Conservation (phyloP, 371 early-diverging fungal species). For the Rhizopus stolonifer region DNA sequence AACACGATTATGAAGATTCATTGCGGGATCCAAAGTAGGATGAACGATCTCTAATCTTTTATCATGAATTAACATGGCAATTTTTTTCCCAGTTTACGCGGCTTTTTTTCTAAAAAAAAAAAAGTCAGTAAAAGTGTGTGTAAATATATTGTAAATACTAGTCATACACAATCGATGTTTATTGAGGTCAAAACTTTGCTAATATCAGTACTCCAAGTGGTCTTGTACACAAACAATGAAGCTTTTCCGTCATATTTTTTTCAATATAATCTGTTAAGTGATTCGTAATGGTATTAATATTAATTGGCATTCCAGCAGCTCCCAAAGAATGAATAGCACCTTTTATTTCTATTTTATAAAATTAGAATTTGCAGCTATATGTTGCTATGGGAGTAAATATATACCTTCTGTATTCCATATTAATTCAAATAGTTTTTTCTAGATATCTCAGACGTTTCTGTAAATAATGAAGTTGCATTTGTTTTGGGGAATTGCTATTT, state of each 20-base stretch:
- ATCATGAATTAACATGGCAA: constrained; percentile 9
- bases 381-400: constrained; percentile 8
- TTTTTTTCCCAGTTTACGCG: constrained; percentile 17
- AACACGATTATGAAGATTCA: constrained; percentile 2
- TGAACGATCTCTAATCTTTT: constrained; percentile 10
- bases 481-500: neutral
- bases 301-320: constrained; percentile 5
- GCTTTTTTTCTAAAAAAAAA: constrained; percentile 13
- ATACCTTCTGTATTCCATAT: constrained; percentile 13
- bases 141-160: constrained; percentile 6
- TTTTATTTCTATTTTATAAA: constrained; percentile 9
- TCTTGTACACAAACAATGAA: constrained; percentile 8
- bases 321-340: constrained; percentile 7
- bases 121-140: neutral
- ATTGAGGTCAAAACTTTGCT: constrained; percentile 11
- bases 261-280: constrained; percentile 5
- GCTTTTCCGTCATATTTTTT: constrained; percentile 8
- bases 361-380: constrained; percentile 5
- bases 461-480: constrained; percentile 10
- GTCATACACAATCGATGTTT: constrained; percentile 12
- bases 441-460: constrained; percentile 13
- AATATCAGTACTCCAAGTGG: constrained; percentile 5
- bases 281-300: constrained; percentile 2
- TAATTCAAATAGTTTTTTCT: constrained; percentile 8
- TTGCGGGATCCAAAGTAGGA: neutral